Evolutionary conservation across 768 basidiomycete genomes (phyloP).

Genomic region (Tephrocybe sp.): DNA sequence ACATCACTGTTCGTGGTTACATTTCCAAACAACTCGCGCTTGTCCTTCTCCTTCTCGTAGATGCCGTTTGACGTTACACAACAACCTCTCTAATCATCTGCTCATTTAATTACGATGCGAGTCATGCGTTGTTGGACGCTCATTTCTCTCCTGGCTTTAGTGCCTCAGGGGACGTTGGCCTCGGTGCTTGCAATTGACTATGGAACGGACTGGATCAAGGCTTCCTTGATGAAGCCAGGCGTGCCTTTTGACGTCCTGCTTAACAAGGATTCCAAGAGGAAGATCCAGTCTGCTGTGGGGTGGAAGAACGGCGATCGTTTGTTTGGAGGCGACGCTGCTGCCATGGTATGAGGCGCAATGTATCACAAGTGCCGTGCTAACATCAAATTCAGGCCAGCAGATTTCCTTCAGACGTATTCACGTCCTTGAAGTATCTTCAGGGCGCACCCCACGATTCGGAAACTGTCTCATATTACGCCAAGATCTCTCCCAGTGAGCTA

Average conservation of each 20-base stretch:
- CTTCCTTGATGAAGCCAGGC: slow-evolving; percentile 91
- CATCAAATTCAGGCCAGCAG: slow-evolving; percentile 68
- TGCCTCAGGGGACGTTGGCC: slow-evolving; percentile 51
- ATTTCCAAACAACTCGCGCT: slow-evolving; percentile 1
- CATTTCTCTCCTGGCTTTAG: slow-evolving; percentile 35
- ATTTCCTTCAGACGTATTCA: slow-evolving; percentile 86
- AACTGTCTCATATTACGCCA: slow-evolving; percentile 54
- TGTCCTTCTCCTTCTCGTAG: slow-evolving; percentile 17
- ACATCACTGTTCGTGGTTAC: slow-evolving; percentile 16
- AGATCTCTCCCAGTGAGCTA: slow-evolving; percentile 53
- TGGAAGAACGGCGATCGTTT: slow-evolving; percentile 91
- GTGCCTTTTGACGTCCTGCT: slow-evolving; percentile 93
- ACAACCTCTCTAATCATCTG: slow-evolving; percentile 19
- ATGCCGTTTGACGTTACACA: slow-evolving; percentile 25
- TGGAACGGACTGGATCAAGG: slow-evolving; percentile 97
- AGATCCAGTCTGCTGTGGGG: slow-evolving; percentile 85
- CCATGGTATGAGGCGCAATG: slow-evolving; percentile 58
- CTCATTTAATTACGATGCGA: slow-evolving; percentile 33
- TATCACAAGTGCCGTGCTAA: neutral
- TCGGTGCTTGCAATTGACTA: slow-evolving; percentile 96
- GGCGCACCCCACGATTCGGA: slow-evolving; percentile 64
- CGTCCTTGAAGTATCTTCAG: slow-evolving; percentile 80
- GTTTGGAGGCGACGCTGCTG: slow-evolving; percentile 87
- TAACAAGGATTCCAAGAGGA: slow-evolving; percentile 96
- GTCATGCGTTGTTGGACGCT: slow-evolving; percentile 35